A percentile compares a stretch with the other conserved stretches of the same genome.
phyloP scores from a whole-genome alignment of 2,329 filamentous ascomycete species.

The Zymoseptoria passerinii region DNA sequence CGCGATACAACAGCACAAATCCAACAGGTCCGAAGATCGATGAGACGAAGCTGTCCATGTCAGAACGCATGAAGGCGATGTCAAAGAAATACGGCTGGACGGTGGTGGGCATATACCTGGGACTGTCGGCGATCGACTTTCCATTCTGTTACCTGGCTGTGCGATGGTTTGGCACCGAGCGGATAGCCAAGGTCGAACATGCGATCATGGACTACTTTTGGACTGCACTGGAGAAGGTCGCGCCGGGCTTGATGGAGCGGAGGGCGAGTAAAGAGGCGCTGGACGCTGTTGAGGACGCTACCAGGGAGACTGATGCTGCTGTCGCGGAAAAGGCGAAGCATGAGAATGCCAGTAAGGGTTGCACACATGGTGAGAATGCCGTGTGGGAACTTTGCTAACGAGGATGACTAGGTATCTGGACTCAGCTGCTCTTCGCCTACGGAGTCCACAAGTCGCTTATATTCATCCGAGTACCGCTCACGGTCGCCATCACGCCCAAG shows the following conservation, averaged over 20 bases:
- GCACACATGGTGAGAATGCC: background rate
- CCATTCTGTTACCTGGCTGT: conserved; percentile 93
- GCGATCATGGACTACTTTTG: conserved; percentile 54
- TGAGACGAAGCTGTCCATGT: conserved; percentile 31
- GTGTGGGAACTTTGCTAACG: conserved; percentile 8
- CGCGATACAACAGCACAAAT: conserved; percentile 32
- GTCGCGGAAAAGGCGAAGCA: conserved; percentile 15
- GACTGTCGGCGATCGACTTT: conserved; percentile 77
- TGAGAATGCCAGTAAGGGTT: conserved; percentile 25
- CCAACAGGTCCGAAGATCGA: conserved; percentile 7
- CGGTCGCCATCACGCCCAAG: conserved; percentile 83
- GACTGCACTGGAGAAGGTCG: conserved; percentile 51
- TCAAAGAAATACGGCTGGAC: conserved; percentile 92
- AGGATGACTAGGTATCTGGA: conserved; percentile 53
- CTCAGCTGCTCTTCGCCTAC: conserved; percentile 86
- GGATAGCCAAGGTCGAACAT: conserved; percentile 68
- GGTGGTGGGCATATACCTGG: conserved; percentile 82
- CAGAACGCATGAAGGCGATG: conserved; percentile 69
- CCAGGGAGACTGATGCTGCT: conserved; percentile 38
- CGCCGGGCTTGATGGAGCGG: conserved; percentile 39
- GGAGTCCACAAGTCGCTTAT: conserved; percentile 98
- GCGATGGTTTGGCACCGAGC: conserved; percentile 70
- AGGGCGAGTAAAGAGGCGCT: conserved; percentile 12
- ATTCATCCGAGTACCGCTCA: conserved; percentile 86
- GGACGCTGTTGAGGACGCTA: conserved; percentile 26